Conservation (phyloP, 352 stramenopile genomes). For the Phytophthora sansomeana region DNA sequence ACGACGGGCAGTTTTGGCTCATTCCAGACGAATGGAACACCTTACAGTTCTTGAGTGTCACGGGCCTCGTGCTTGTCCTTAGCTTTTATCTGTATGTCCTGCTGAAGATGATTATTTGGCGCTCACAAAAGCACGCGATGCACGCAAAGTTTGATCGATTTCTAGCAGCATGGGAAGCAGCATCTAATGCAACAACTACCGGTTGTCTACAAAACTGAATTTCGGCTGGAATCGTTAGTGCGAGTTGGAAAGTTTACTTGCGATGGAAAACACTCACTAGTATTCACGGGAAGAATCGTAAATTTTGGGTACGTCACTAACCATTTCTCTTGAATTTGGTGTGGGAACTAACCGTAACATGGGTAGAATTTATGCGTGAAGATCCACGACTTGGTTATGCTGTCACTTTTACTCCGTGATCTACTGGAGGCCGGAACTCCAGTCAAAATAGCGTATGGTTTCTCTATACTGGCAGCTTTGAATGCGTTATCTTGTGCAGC, state of each 20-base stretch:
- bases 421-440: constrained; percentile 35
- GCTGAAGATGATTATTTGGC: constrained; percentile 27
- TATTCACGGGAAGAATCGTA: constrained; percentile 40
- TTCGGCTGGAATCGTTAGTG: neutral
- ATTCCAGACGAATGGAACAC: constrained; percentile 27
- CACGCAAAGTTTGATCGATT: constrained; percentile 6
- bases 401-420: constrained; percentile 27
- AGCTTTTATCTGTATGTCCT: constrained; percentile 22
- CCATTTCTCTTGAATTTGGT: neutral
- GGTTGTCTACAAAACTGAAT: neutral
- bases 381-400: constrained; percentile 33
- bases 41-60: constrained; percentile 22
- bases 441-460: constrained; percentile 18
- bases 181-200: neutral
- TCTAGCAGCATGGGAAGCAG: neutral
- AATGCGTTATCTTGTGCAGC: constrained; percentile 29
- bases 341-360: too few species aligned
- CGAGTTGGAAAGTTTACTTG: constrained; percentile 14
- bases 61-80: constrained; percentile 11
- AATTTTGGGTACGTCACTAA: constrained; percentile 37
- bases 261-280: constrained; percentile 27
- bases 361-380: constrained; percentile 42
- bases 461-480: constrained; percentile 15
- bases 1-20: constrained; percentile 37
- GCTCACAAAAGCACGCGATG: constrained; percentile 15